These are phyloP conservation scores for Colletotrichum liriopes DNA, from an alignment of 2,329 filamentous ascomycete genomes.

Conservation along the genomic window DNA sequence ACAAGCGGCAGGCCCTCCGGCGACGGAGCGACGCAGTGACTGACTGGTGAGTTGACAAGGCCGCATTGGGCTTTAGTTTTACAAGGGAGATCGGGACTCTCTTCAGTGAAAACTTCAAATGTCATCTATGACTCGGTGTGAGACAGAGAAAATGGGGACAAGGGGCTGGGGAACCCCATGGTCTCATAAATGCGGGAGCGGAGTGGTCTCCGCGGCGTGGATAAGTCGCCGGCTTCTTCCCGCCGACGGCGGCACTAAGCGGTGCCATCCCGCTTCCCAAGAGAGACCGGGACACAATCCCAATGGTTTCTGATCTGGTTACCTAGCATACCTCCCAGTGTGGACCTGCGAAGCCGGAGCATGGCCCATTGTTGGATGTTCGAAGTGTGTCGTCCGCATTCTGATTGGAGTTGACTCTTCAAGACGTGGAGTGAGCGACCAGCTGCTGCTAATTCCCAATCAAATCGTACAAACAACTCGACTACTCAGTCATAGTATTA, in stretches of 20 bases:
- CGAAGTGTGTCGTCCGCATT: neutral
- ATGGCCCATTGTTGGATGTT: neutral
- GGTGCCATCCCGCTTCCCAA: neutral
- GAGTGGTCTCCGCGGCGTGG: slow-evolving; percentile 4
- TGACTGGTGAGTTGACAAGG: neutral
- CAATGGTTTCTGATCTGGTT: neutral
- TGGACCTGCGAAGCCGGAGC: neutral
- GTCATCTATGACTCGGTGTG: neutral
- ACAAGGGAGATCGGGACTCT: neutral
- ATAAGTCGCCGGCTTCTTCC: neutral
- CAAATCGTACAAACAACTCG: too few relatives aligned
- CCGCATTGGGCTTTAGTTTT: too few relatives aligned
- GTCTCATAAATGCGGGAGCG: slow-evolving; percentile 5
- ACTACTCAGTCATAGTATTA: too few relatives aligned
- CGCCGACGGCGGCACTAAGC: neutral
- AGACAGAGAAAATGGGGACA: neutral
- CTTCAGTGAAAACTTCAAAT: neutral
- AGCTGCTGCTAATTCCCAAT: too few relatives aligned
- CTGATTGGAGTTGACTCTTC: neutral
- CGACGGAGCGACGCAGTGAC: neutral
- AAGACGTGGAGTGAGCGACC: neutral
- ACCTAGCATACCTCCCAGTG: neutral
- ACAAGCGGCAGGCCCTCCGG: slow-evolving; percentile 20
- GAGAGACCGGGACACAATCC: neutral
- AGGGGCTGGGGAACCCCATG: neutral